Conservation (phyloP, 1,139 yeast species). For the Diutina sp. region DNA sequence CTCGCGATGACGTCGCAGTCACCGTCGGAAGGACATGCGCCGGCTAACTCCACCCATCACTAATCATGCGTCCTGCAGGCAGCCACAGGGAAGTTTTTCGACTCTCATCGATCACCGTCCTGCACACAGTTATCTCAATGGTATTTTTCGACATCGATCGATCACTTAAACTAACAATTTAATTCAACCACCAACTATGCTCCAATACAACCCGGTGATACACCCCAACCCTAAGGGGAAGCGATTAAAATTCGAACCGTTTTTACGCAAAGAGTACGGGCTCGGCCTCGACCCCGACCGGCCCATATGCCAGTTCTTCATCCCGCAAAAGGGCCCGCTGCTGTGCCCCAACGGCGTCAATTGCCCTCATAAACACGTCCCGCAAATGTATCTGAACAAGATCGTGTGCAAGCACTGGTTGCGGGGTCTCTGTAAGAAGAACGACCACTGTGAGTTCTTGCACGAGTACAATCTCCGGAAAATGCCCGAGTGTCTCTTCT, state of each 20-base stretch:
- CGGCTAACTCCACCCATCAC: background rate
- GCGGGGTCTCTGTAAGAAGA: conserved; percentile 91
- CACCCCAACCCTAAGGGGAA: conserved; percentile 30
- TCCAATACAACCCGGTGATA: conserved; percentile 10
- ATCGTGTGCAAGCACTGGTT: conserved; percentile 96
- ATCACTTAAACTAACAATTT: background rate
- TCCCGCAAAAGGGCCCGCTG: conserved; percentile 39
- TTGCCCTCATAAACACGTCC: conserved; percentile 84
- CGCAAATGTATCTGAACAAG: conserved; percentile 72
- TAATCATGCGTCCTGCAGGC: too few species aligned
- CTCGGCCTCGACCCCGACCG: conserved; percentile 84
- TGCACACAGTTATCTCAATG: background rate
- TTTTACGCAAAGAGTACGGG: conserved; percentile 65
- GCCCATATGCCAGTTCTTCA: conserved; percentile 73
- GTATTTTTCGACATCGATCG: background rate
- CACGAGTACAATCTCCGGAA: conserved; percentile 91
- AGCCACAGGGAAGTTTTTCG: too few species aligned
- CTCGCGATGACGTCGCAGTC: background rate
- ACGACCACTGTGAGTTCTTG: conserved; percentile 89
- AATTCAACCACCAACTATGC: background rate
- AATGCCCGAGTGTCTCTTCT: conserved; percentile 95
- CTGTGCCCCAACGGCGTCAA: conserved; percentile 76
- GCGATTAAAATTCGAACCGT: conserved; percentile 72
- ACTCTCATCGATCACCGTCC: background rate
- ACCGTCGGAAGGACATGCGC: background rate